A percentile compares a stretch with the other conserved stretches of the same genome.
phyloP scores from a whole-genome alignment of 495 filamentous ascomycete genomes.

The Daldinia decipiens region DNA sequence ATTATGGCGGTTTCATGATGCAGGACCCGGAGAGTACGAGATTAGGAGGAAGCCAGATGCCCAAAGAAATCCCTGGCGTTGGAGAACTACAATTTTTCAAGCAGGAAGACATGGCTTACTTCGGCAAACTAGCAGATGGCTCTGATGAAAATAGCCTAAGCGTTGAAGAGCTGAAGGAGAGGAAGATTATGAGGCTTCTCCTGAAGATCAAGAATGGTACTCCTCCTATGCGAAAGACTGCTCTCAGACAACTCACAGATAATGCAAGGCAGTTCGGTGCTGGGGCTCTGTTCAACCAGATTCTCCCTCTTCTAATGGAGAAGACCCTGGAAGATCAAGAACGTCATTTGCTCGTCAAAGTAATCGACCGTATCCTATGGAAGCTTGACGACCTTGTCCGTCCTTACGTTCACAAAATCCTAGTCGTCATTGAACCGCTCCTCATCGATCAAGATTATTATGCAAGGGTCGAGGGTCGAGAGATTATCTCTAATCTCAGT shows the following conservation, averaged over 20 bases:
- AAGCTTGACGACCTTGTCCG: constrained; percentile 97
- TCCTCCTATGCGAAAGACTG: constrained; percentile 98
- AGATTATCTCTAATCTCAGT: constrained; percentile 97
- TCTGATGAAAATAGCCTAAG: constrained; percentile 91
- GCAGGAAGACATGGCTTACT: constrained; percentile 98
- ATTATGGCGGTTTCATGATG: constrained; percentile 89
- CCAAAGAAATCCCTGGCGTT: constrained; percentile 96
- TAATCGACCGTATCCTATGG: constrained; percentile 98
- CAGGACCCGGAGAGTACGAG: constrained; percentile 88
- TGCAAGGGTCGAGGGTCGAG: constrained; percentile 95
- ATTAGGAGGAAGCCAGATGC: constrained; percentile 87
- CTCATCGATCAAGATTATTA: constrained; percentile 99
- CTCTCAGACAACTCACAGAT: constrained; percentile 96
- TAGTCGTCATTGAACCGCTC: constrained; percentile 98
- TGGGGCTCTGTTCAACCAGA: constrained; percentile 95
- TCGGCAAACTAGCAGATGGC: constrained; percentile 95
- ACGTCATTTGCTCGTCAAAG: constrained; percentile 97
- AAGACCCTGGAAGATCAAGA: constrained; percentile 98
- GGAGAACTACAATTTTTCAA: constrained; percentile 99
- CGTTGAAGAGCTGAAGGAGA: constrained; percentile 95
- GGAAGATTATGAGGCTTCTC: constrained; percentile 97
- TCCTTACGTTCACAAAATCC: constrained; percentile 96
- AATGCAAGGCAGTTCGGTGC: constrained; percentile 98
- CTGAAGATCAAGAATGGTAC: constrained; percentile 99
- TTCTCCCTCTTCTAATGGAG: constrained; percentile 97